Evolutionary conservation across 176 grass and related monocot genomes (phyloP), one percentile per base, ranked within the genome.

Genomic region (Puya raimondii): DNA sequence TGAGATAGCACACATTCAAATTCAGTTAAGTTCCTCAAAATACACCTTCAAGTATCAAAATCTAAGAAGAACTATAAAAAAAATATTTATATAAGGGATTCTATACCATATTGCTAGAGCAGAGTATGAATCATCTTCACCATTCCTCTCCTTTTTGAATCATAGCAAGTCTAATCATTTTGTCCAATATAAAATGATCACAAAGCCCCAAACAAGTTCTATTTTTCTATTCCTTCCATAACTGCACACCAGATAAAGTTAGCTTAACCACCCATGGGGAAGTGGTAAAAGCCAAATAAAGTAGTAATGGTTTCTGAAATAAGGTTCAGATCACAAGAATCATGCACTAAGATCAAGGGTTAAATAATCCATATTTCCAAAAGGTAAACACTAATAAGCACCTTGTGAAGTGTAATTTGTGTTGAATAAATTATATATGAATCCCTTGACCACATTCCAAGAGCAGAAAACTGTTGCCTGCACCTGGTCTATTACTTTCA

Each of bases 111-210:
- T 26, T 1, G 25, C 25, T 26, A 20, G 54, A 17, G 54, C 4
- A 58, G 12, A 17, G 14, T 58, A 20, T 58, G 54, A 58, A 58
- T 58, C 18, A 58, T 58, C 54, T 42, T 42, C 33, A 42, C 33
- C 33, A 20, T 48, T 9, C 23, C 64, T 66, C 12, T 66, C 16
- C 23, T 48, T 33, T 33, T 66, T 18, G 13, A 66, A 66, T 48
- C 29, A 47, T 48, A 42, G 15, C 64, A 10, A 48, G 1, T 66
- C 1, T 48, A 48, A 66, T 66, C 29, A 48, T 66, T 14, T 47
- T 17, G 27, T 66, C 64, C 9, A 66, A 66, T 48, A 66, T 27
- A 42, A 48, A 66, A 66, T 66, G 33, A 66, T 66, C 29, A 66
- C 27, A 3, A 17, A 9, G 29, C 2, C 64, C 26, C 29, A 42